Evolutionary conservation across 1,139 yeast species (phyloP).

Genomic region (Pneumocystis jirovecii): DNA sequence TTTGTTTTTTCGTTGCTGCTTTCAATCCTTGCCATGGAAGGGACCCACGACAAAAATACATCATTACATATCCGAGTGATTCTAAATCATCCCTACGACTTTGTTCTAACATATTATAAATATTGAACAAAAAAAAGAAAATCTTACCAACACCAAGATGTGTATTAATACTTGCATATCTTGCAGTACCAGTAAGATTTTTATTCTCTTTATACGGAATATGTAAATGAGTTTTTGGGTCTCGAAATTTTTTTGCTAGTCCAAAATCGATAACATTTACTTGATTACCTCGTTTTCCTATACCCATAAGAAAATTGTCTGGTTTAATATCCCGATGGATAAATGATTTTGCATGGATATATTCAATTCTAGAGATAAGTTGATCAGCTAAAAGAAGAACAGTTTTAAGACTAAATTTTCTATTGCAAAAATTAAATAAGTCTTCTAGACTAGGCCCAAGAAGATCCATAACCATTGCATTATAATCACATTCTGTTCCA

Average conservation of each 20-base stretch:
- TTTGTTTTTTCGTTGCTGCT: conserved; percentile 95
- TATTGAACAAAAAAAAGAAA: neutral
- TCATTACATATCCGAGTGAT: conserved; percentile 87
- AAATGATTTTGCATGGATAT: conserved; percentile 77
- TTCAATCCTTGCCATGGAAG: conserved; percentile 98
- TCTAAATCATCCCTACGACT: conserved; percentile 92
- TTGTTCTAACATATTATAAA: conserved; percentile 39
- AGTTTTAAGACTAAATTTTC: conserved; percentile 86
- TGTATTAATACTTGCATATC: conserved; percentile 95
- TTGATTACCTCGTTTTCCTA: conserved; percentile 44
- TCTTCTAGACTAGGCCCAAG: conserved; percentile 58
- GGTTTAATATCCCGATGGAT: conserved; percentile 94
- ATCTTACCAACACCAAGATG: conserved; percentile 57
- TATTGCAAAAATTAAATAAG: conserved; percentile 47
- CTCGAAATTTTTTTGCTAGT: conserved; percentile 95
- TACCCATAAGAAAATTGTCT: conserved; percentile 82
- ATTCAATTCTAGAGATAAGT: conserved; percentile 81
- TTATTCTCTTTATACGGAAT: conserved; percentile 93
- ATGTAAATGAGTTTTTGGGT: conserved; percentile 86
- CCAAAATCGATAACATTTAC: conserved; percentile 61
- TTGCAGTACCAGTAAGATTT: conserved; percentile 87
- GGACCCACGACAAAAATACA: conserved; percentile 83
- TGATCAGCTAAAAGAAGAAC: conserved; percentile 88
- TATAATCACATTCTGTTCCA: conserved; percentile 91
- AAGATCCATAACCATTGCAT: conserved; percentile 91